These are phyloP conservation scores for Xylaria acuta DNA, from an alignment of 495 filamentous ascomycete genomes.

Conservation along the genomic window DNA sequence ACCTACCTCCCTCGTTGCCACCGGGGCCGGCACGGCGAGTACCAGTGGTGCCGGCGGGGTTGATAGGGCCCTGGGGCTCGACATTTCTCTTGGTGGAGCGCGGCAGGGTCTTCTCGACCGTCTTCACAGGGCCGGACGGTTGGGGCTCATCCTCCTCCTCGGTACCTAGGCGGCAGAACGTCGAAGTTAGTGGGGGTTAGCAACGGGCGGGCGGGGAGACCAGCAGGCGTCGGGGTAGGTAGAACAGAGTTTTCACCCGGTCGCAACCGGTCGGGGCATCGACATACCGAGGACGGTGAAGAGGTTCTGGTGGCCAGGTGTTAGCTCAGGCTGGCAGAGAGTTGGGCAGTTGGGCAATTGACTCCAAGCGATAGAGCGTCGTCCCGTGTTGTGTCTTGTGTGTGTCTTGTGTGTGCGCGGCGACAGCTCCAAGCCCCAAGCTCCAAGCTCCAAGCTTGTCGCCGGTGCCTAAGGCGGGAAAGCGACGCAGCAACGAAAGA, in stretches of 20 bases:
- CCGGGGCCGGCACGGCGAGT: conserved; percentile 61
- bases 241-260: conserved; percentile 42
- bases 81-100: conserved; percentile 89
- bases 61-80: conserved; percentile 70
- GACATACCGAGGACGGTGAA: conserved; percentile 87
- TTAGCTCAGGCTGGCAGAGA: conserved; percentile 36
- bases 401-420: neutral
- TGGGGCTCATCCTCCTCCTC: conserved; percentile 78
- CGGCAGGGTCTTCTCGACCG: conserved; percentile 80
- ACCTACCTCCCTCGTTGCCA: conserved; percentile 83
- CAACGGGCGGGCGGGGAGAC: neutral
- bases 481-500: neutral
- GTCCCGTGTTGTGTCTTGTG: neutral
- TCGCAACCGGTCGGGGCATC: conserved; percentile 34
- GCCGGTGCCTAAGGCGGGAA: neutral
- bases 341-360: conserved; percentile 13
- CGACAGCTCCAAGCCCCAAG: no score
- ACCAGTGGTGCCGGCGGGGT: conserved; percentile 50
- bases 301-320: conserved; percentile 65
- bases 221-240: conserved; percentile 36
- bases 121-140: conserved; percentile 79
- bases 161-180: conserved; percentile 68
- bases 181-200: conserved; percentile 34
- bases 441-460: neutral
- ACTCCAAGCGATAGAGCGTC: neutral